Evolutionary conservation across 495 filamentous ascomycete species (phyloP), one percentile per base, ranked within the genome.

Genomic region (Annulohypoxylon maeteangense): DNA sequence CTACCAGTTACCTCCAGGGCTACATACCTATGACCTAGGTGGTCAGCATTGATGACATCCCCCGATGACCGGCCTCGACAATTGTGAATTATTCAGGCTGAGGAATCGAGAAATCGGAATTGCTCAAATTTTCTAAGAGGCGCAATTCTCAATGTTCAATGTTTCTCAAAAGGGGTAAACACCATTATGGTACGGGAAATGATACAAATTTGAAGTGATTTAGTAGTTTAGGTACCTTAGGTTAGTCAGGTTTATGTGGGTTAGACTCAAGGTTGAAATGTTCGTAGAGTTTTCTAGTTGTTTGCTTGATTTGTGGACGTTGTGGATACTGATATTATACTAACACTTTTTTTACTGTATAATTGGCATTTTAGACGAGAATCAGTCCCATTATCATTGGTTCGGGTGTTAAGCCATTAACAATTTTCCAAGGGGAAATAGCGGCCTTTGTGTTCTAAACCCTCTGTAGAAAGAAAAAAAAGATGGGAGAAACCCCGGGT

Each of bases 11-110:
- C n/a, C n/a, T n/a, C n/a, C n/a, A n/a, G n/a, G n/a, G n/a, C n/a
- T n/a, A n/a, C n/a, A n/a, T n/a, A 38, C 7, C 5, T n/a, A 4
- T 57, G 23, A 18, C 6, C 6, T 16, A 23, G 25, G 32, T 67
- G 63, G 63, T 67, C 63, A 67, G 63, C 63, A 51, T n/a, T 18
- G 63, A 67, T 59, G 54, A 57, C 32, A 14, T 7, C n/a, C 14
- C 53, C 68, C 68, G 68, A 71, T 66, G 62, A 62, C 57, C 68
- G 68, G 68, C 62, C 56, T 56, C 12, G 29, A 12, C 14, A 40
- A 1, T 14, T 40, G 40, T 38, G n/a, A 22, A 36, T 48, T 70
- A 44, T 22, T 29, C 14, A 71, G 48, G 56, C 29, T 66, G 62
- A 60, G 45, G 23, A 53, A 16, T 4, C 61, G 62, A 60, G 45